Conservation (phyloP, 176 grass and related monocot genomes). For the Cenchrus purpureus region DNA sequence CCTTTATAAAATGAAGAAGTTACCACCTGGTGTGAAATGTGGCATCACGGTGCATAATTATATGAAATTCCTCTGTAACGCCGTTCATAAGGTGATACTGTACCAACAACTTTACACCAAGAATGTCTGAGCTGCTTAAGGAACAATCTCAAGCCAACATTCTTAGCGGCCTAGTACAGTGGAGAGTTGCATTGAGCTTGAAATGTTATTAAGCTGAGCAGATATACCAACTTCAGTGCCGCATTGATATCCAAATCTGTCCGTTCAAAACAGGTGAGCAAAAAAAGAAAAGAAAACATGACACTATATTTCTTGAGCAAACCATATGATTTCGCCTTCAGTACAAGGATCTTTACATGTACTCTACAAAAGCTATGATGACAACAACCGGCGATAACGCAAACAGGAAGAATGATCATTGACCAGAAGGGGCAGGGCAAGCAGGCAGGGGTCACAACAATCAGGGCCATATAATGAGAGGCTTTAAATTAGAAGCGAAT, state of each 20-base stretch:
- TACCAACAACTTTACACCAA: background rate
- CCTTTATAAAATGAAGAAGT: too few species aligned
- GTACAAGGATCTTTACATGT: slow-evolving; percentile 88
- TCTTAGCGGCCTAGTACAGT: background rate
- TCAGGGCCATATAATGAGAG: slow-evolving; percentile 54
- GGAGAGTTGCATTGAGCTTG: background rate
- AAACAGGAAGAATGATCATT: slow-evolving; percentile 60
- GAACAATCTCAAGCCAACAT: background rate
- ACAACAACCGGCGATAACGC: slow-evolving; percentile 47
- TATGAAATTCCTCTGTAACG: background rate
- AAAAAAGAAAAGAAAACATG: slow-evolving; percentile 32
- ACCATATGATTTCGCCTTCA: slow-evolving; percentile 55
- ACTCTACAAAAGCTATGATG: slow-evolving; percentile 74
- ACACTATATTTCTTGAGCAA: slow-evolving; percentile 61
- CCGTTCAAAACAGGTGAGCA: background rate
- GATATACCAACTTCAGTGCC: background rate
- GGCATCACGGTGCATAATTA: background rate
- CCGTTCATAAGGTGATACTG: background rate
- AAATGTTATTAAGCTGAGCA: background rate
- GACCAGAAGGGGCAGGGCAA: slow-evolving; percentile 32
- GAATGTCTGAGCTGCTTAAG: background rate
- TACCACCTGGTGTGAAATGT: too few species aligned
- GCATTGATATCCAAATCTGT: background rate
- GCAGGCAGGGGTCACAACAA: slow-evolving; percentile 42
- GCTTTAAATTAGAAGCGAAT: slow-evolving; percentile 72